phyloP scores from a whole-genome alignment of 2,329 filamentous ascomycete species.

The Niveomyces coronatus region DNA sequence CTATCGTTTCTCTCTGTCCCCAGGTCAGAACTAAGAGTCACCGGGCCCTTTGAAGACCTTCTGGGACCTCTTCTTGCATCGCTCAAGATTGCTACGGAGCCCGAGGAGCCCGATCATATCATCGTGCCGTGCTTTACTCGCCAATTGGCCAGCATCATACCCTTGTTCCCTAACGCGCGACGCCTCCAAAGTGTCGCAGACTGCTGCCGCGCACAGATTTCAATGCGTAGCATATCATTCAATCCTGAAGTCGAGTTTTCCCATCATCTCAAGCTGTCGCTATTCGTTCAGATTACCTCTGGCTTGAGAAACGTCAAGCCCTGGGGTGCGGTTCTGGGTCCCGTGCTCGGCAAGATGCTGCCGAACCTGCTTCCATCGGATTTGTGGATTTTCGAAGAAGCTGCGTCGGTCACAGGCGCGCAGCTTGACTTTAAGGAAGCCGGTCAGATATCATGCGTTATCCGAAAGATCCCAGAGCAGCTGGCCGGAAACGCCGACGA shows the following conservation, averaged over 20 bases:
- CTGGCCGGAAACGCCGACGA: neutral
- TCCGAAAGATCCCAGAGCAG: slow-evolving; percentile 1
- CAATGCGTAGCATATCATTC: slow-evolving; percentile 1
- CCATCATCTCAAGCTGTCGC: neutral
- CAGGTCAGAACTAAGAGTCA: neutral
- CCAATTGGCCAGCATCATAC: neutral
- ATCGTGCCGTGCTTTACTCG: neutral
- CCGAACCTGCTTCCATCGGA: neutral
- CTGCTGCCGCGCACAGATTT: neutral
- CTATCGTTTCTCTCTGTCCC: neutral
- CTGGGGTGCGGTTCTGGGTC: neutral
- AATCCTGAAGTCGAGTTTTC: neutral
- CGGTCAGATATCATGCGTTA: neutral
- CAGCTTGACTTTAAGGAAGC: neutral
- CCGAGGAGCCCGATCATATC: neutral
- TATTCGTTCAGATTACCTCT: slow-evolving; percentile 1
- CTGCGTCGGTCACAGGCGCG: neutral
- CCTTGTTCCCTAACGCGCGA: neutral
- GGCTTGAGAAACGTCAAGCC: neutral
- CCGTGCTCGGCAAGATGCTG: neutral
- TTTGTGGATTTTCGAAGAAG: neutral
- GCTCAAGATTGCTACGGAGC: neutral
- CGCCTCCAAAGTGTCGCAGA: neutral
- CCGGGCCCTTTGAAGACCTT: neutral
- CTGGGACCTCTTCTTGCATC: neutral